Evolutionary conservation across 1,139 yeast genomes (phyloP).

Genomic region (Hyphopichia burtonii): DNA sequence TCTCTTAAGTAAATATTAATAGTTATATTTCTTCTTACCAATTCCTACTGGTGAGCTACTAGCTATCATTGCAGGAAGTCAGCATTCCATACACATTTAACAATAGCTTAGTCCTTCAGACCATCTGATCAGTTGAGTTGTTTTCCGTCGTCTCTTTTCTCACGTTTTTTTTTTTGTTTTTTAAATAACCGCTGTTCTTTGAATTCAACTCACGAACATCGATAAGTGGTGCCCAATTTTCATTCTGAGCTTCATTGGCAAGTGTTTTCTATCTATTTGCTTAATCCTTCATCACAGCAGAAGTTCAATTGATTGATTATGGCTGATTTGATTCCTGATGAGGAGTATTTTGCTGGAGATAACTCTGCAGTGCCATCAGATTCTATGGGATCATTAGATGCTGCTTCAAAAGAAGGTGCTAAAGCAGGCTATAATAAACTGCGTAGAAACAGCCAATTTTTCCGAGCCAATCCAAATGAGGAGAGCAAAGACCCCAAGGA

Average conservation of each 20-base stretch:
- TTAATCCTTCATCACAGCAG: background rate
- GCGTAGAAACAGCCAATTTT: background rate
- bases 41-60: too few species aligned
- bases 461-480: background rate
- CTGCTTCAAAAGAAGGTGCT: background rate
- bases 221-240: too few species aligned
- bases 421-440: background rate
- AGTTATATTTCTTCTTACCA: too few species aligned
- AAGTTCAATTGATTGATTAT: background rate
- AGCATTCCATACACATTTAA: too few species aligned
- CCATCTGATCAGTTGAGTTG: background rate
- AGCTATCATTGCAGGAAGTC: too few species aligned
- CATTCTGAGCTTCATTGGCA: too few species aligned
- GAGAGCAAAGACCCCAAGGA: too few species aligned
- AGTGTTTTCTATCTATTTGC: background rate
- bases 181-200: too few species aligned
- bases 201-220: too few species aligned
- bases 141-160: background rate
- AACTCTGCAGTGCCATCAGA: background rate
- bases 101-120: too few species aligned
- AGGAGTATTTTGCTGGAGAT: constrained; percentile 1
- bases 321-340: constrained; percentile 1
- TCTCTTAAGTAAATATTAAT: too few species aligned
- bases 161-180: background rate
- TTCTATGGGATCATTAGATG: background rate